Percentiles rank a stretch among this genome's conserved stretches.
Conservation (phyloP, 1,139 yeast species). For the Yueomyces sp. region DNA sequence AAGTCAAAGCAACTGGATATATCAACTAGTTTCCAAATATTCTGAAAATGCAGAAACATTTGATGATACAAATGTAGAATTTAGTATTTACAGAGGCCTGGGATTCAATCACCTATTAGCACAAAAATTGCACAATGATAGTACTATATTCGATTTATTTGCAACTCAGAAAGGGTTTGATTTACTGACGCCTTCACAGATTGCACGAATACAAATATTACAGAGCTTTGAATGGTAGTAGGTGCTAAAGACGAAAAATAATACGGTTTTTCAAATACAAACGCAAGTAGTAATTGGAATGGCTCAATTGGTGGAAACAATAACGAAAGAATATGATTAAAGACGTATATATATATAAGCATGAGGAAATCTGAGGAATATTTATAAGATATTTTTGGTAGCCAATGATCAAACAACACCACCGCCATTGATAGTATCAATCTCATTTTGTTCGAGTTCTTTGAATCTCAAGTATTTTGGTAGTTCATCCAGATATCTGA, state of each 20-base stretch:
- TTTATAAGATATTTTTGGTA: neutral
- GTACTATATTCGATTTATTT: conserved; percentile 3
- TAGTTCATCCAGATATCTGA: conserved; percentile 35
- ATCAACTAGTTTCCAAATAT: conserved; percentile 1
- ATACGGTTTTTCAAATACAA: no score
- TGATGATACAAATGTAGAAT: neutral
- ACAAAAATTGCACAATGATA: conserved; percentile 1
- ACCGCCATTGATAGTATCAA: conserved; percentile 61
- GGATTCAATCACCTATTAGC: conserved; percentile 3
- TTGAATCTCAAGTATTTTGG: conserved; percentile 61
- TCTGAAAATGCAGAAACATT: neutral
- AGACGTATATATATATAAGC: no score
- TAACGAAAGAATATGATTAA: no score
- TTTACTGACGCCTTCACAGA: conserved; percentile 3
- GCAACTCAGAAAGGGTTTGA: neutral
- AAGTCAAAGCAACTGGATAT: conserved; percentile 4
- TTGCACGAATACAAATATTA: conserved; percentile 1
- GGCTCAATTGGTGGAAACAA: neutral
- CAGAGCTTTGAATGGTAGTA: conserved; percentile 1
- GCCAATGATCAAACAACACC: conserved; percentile 38
- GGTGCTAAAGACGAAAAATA: no score
- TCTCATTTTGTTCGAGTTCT: conserved; percentile 50
- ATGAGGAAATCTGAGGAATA: neutral
- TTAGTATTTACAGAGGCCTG: neutral
- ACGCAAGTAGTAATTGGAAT: no score